Conservation (phyloP, 257 asterid genomes). For the Henckelia pumila region DNA sequence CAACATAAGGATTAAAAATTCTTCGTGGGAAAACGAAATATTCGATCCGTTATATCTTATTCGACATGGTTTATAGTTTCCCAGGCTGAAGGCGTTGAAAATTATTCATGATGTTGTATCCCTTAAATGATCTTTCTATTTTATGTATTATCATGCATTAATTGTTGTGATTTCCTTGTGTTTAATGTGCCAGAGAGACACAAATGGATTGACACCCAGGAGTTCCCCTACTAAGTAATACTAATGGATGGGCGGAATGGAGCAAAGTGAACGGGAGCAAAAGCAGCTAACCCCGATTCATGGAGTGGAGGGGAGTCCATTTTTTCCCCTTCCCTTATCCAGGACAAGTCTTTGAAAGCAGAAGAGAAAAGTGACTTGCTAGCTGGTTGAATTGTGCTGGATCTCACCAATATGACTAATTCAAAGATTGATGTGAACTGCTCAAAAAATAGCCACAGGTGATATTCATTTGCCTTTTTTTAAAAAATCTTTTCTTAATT, state of each 20-base stretch:
- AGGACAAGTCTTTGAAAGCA: neutral
- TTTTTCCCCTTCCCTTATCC: neutral
- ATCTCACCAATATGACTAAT: constrained; percentile 24
- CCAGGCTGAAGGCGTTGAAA: neutral
- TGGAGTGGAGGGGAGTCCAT: neutral
- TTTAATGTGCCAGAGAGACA: constrained; percentile 3
- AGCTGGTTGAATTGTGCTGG: constrained; percentile 23
- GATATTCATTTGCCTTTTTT: constrained; percentile 16
- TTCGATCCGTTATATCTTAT: neutral
- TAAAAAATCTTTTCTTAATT: neutral
- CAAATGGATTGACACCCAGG: neutral
- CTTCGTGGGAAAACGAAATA: neutral
- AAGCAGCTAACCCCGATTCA: neutral
- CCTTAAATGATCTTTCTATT: neutral
- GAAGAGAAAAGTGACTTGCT: constrained; percentile 14
- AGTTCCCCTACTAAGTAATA: neutral
- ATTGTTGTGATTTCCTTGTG: neutral
- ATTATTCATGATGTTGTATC: constrained; percentile 1
- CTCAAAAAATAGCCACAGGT: constrained; percentile 33
- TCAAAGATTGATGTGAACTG: constrained; percentile 28
- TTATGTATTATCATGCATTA: neutral
- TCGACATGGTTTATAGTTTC: neutral
- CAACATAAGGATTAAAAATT: neutral
- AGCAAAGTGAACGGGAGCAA: neutral
- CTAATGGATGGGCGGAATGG: neutral